A percentile compares a stretch with the other conserved stretches of the same genome.
These are phyloP conservation scores for Pichia gijzeniarum DNA, from an alignment of 805 yeast species.

Conservation along the genomic window DNA sequence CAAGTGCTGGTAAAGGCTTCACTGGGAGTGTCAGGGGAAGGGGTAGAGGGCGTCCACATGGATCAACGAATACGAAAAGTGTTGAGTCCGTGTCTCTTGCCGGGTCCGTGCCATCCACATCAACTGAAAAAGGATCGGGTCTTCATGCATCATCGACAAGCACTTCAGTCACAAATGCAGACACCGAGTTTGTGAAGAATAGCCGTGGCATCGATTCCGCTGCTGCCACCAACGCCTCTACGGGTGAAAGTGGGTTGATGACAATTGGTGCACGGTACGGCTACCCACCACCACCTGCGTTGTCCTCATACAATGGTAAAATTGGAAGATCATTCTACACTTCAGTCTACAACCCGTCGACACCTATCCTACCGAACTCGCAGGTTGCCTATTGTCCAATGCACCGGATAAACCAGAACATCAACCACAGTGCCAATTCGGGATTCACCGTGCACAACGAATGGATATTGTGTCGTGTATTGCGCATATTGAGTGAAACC, in stretches of 20 bases:
- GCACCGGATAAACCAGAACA: conserved; percentile 12
- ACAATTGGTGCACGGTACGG: conserved; percentile 10
- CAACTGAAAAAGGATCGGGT: too few relatives aligned
- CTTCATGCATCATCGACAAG: not conserved
- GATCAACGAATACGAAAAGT: too few relatives aligned
- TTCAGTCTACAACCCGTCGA: conserved; percentile 19
- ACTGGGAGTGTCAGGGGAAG: not conserved
- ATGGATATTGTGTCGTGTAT: conserved; percentile 95
- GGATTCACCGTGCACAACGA: conserved; percentile 51
- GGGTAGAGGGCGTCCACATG: not conserved
- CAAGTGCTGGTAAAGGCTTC: not conserved
- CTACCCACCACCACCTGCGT: conserved; percentile 14
- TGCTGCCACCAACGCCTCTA: not conserved
- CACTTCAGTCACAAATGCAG: not conserved
- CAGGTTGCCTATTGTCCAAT: conserved; percentile 80
- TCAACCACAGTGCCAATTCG: conserved; percentile 27
- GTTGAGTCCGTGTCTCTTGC: too few relatives aligned
- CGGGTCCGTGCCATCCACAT: too few relatives aligned
- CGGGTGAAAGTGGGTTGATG: not conserved
- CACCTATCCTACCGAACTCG: conserved; percentile 40
- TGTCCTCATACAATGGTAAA: conserved; percentile 12
- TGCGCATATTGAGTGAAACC: conserved; percentile 41
- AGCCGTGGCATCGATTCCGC: not conserved
- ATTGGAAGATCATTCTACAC: conserved; percentile 17
- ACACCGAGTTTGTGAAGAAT: not conserved